Conservation (phyloP, 805 yeast species). For the Kuraishia molischiana region DNA sequence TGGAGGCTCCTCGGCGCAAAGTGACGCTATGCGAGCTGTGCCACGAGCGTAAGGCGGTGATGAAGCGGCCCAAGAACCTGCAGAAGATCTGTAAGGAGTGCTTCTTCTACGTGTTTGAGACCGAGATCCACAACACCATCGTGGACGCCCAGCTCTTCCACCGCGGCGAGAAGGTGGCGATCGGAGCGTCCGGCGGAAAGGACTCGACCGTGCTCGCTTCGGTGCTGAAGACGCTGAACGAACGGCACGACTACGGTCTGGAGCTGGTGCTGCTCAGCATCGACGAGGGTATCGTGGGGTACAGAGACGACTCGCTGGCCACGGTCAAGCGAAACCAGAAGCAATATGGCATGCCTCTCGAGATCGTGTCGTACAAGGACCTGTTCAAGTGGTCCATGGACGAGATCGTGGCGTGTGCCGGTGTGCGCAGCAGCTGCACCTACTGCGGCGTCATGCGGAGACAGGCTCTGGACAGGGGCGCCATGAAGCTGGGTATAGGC, state of each 20-base stretch:
- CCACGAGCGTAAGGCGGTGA: slow-evolving; percentile 69
- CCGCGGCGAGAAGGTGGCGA: slow-evolving; percentile 83
- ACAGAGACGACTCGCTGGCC: slow-evolving; percentile 93
- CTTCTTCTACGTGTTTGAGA: slow-evolving; percentile 84
- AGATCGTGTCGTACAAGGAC: slow-evolving; percentile 66
- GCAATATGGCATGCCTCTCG: slow-evolving; percentile 41
- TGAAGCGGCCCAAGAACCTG: slow-evolving; percentile 87
- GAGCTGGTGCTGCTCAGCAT: slow-evolving; percentile 73
- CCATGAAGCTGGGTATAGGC: slow-evolving; percentile 69
- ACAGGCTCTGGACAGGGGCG: slow-evolving; percentile 95
- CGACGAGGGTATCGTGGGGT: slow-evolving; percentile 96
- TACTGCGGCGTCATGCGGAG: slow-evolving; percentile 96
- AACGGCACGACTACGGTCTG: slow-evolving; percentile 82
- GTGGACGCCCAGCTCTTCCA: slow-evolving; percentile 56
- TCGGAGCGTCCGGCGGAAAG: slow-evolving; percentile 98
- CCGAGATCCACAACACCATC: slow-evolving; percentile 91
- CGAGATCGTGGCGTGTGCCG: slow-evolving; percentile 90
- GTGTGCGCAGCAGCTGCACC: slow-evolving; percentile 89
- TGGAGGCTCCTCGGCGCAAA: not conserved
- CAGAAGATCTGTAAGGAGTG: slow-evolving; percentile 87
- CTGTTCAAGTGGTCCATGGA: slow-evolving; percentile 98
- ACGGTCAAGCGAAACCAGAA: slow-evolving; percentile 89
- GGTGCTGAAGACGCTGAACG: slow-evolving; percentile 77
- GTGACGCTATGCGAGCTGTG: slow-evolving; percentile 73
- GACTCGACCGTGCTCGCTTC: slow-evolving; percentile 95